Evolutionary conservation across 805 yeast genomes (phyloP).

Genomic region (Metschnikowia continentalis): DNA sequence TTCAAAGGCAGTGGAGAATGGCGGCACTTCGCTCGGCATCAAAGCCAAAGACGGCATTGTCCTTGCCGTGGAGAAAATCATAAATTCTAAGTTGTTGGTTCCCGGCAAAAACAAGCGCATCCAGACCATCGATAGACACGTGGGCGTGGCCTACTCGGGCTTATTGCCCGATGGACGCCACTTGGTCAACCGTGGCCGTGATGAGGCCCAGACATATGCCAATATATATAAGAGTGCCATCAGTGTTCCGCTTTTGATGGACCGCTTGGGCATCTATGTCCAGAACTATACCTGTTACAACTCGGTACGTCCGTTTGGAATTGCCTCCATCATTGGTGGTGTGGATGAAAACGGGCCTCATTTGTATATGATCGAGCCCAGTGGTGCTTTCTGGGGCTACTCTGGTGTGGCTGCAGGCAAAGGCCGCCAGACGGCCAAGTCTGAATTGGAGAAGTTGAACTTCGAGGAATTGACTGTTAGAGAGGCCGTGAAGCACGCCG

Average conservation of each 20-base stretch:
- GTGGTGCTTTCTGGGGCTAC: conserved; percentile 97
- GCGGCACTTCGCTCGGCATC: conserved; percentile 92
- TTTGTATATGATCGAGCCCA: conserved; percentile 94
- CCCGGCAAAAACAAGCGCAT: conserved; percentile 87
- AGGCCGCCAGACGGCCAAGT: conserved; percentile 97
- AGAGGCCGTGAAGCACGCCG: conserved; percentile 92
- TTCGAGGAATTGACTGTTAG: conserved; percentile 61
- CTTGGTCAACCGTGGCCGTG: conserved; percentile 86
- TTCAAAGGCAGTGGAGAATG: conserved; percentile 94
- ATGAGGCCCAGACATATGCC: conserved; percentile 80
- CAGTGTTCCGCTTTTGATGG: conserved; percentile 76
- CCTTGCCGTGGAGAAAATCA: conserved; percentile 94
- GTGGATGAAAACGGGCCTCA: conserved; percentile 87
- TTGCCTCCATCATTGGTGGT: conserved; percentile 90
- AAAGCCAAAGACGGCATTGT: conserved; percentile 91
- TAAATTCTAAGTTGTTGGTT: conserved; percentile 80
- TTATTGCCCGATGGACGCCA: conserved; percentile 95
- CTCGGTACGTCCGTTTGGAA: conserved; percentile 97
- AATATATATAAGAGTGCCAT: conserved; percentile 71
- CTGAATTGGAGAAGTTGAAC: conserved; percentile 89
- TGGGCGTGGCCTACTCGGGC: conserved; percentile 95
- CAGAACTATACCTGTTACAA: conserved; percentile 95
- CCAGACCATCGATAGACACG: conserved; percentile 88
- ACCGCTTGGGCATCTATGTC: conserved; percentile 83
- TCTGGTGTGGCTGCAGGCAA: conserved; percentile 96